These are phyloP conservation scores for carrot (Daucus carota) DNA, from an alignment of 129 eudicot species.

Conservation along the genomic window DH1_v3.0 NC_030382.2:49431001-49431500, in stretches of 20 bases:
- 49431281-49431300: background rate
- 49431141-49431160: background rate
- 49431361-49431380: background rate
- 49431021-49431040: background rate
- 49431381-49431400: background rate
- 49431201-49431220: background rate
- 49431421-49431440: background rate
- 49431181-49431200: background rate
- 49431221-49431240: background rate
- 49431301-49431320: background rate
- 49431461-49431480: background rate
- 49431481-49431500: background rate
- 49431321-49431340: conserved; percentile 1
- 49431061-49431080: background rate
- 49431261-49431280: background rate
- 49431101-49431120: background rate
- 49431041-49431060: background rate
- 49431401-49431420: too few species aligned
- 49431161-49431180: background rate
- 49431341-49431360: background rate
- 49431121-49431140: background rate
- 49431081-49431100: background rate
- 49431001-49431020: background rate
- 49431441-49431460: background rate
- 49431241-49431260: background rate